A percentile compares a stretch with the other conserved stretches of the same genome.
phyloP scores from a whole-genome alignment of 2,329 filamentous ascomycete species.

The Decorospora gaudefroyi region DNA sequence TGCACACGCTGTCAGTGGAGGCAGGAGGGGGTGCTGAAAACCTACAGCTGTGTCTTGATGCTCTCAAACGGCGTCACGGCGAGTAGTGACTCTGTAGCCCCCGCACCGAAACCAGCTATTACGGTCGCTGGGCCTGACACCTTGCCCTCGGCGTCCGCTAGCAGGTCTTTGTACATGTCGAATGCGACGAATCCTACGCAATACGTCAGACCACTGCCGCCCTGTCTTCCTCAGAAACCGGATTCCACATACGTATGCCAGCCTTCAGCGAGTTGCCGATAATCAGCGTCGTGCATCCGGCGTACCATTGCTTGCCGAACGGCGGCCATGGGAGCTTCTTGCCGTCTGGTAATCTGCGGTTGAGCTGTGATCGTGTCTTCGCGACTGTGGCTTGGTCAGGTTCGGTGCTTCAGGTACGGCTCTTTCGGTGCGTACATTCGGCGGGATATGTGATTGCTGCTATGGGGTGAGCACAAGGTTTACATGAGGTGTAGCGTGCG shows the following conservation, averaged over 20 bases:
- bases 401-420: background rate
- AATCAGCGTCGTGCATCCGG: slow-evolving; percentile 94
- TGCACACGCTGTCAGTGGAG: slow-evolving; percentile 41
- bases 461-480: slow-evolving; percentile 25
- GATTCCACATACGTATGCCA: slow-evolving; percentile 77
- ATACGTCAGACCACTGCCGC: slow-evolving; percentile 8
- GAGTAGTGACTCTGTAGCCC: slow-evolving; percentile 88
- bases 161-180: slow-evolving; percentile 84
- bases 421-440: slow-evolving; percentile 66
- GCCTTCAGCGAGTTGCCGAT: slow-evolving; percentile 97
- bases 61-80: slow-evolving; percentile 97
- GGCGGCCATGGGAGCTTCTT: slow-evolving; percentile 94
- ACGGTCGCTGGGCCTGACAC: slow-evolving; percentile 90
- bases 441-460: slow-evolving; percentile 88
- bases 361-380: slow-evolving; percentile 93
- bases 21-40: slow-evolving; percentile 4
- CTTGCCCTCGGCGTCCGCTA: slow-evolving; percentile 82
- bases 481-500: background rate
- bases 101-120: slow-evolving; percentile 89
- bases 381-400: slow-evolving; percentile 64
- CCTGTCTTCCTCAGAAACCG: too few species aligned
- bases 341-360: slow-evolving; percentile 76
- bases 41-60: slow-evolving; percentile 88
- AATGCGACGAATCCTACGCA: slow-evolving; percentile 84
- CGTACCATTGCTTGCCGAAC: slow-evolving; percentile 95